Evolutionary conservation across 2,329 filamentous ascomycete species (phyloP), one percentile per base, ranked within the genome.

Genomic region (Fusarium sp.): DNA sequence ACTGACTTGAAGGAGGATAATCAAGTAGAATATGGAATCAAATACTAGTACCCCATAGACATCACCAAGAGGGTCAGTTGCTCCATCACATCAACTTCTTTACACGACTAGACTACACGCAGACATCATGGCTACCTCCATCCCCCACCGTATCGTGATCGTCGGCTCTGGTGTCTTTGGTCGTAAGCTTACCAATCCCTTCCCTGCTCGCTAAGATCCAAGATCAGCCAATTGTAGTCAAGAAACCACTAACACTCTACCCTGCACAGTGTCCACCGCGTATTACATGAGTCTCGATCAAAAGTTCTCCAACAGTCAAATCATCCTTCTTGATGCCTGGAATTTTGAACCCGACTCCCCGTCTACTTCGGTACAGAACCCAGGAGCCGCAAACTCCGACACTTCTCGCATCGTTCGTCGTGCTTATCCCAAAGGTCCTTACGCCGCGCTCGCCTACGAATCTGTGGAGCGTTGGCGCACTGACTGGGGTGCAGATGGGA

Each of bases 361-460:
- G 22, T 52, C 22, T 5, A 52, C 32, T 24, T 52, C 49, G 9
- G 32, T 52, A n/a, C 49, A 52, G 16, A 52, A 52, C 12, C 32
- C 32, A 34, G 49, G 49, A 4, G 49, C 49, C n/a, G 49, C 49
- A 40, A 52, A 52, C 32, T 34, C 32, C 16, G 49, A 52, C 16
- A 52, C 49, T 25, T 52, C 49, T 52, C 49, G 49, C 6, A 52
- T 52, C 8, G 32, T 52, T 25, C 49, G 49, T 15, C 49, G 32
- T n/a, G 49, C 32, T 34, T 52, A 52, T 10, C 49, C 49, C 49
- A 52, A 52, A 40, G 49, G 49, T 34, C 49, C 49, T 3, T 52
- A 52, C 32, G 49, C 49, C 49, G 49, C 49, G 15, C 49, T 52
- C 32, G 49, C 49, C 49, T 38, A 52, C 32, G 49, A 52, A n/a